Evolutionary conservation across 306 rosid genomes (phyloP).

Genomic region (Cyclanthera cordifolia): DNA sequence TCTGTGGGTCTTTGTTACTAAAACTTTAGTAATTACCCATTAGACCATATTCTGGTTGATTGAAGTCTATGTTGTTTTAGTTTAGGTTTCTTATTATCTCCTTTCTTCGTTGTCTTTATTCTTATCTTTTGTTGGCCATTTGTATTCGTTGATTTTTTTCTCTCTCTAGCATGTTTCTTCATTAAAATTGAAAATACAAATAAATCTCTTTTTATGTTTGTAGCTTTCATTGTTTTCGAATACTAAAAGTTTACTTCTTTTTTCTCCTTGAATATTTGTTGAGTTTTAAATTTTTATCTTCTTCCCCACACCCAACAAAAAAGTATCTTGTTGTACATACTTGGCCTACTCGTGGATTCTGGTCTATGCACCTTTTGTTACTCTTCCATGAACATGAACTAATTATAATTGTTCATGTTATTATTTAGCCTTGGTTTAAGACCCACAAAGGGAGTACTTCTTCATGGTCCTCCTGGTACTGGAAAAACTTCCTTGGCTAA

Average conservation of each 20-base stretch:
- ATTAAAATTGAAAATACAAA: not conserved
- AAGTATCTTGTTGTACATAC: not conserved
- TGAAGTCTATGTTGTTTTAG: not conserved
- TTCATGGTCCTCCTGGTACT: slow-evolving; percentile 93
- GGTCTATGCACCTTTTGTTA: not conserved
- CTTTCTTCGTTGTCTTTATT: not conserved
- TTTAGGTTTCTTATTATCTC: not conserved
- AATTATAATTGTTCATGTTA: slow-evolving; percentile 14
- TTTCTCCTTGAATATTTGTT: not conserved
- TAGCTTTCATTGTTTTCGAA: not conserved
- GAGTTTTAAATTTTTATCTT: not conserved
- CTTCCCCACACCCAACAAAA: not conserved
- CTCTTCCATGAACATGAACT: not conserved
- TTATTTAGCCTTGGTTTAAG: slow-evolving; percentile 59
- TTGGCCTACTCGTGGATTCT: not conserved
- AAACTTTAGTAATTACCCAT: not conserved
- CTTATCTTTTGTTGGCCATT: not conserved
- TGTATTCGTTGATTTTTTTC: not conserved
- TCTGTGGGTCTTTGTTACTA: not conserved
- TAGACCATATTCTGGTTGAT: not conserved
- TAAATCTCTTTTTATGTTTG: not conserved
- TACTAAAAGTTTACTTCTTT: not conserved
- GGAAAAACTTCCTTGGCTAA: slow-evolving; percentile 84
- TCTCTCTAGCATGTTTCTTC: not conserved
- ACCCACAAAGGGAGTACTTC: slow-evolving; percentile 79